phyloP scores from a whole-genome alignment of 306 rosid species.

The Argentina anserina region DNA sequence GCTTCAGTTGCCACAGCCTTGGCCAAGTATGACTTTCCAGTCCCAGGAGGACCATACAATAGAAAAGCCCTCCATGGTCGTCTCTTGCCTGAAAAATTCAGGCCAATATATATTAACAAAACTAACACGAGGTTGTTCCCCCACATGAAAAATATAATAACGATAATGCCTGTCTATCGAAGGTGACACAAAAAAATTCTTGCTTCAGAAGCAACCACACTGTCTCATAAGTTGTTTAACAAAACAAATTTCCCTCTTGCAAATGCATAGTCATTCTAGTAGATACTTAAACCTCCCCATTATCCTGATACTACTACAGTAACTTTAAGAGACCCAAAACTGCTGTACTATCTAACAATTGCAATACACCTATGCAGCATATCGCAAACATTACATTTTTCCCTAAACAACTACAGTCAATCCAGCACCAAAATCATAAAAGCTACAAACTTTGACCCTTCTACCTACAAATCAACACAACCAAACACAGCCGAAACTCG shows the following conservation, averaged over 20 bases:
- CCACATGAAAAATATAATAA: neutral
- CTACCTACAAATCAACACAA: neutral
- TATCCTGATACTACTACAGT: no score
- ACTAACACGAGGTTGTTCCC: neutral
- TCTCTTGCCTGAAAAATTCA: conserved; percentile 67
- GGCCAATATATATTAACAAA: neutral
- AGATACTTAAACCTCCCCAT: neutral
- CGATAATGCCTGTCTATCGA: neutral
- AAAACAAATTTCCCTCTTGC: neutral
- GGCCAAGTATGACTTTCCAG: conserved; percentile 98
- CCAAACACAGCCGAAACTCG: neutral
- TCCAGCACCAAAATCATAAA: neutral
- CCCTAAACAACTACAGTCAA: neutral
- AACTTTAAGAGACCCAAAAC: no score
- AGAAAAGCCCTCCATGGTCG: conserved; percentile 98
- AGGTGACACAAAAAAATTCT: neutral
- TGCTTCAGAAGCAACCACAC: neutral
- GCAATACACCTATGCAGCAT: no score
- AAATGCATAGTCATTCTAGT: neutral
- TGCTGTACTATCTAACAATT: no score
- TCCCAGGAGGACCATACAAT: conserved; percentile 96
- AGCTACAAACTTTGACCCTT: neutral
- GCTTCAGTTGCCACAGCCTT: conserved; percentile 99
- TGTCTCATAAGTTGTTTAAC: neutral
- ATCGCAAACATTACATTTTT: no score